Percentiles rank a stretch among this genome's conserved stretches.
Conservation (phyloP, 1,284 basidiomycete species). For the Wolfiporia cocos region DNA sequence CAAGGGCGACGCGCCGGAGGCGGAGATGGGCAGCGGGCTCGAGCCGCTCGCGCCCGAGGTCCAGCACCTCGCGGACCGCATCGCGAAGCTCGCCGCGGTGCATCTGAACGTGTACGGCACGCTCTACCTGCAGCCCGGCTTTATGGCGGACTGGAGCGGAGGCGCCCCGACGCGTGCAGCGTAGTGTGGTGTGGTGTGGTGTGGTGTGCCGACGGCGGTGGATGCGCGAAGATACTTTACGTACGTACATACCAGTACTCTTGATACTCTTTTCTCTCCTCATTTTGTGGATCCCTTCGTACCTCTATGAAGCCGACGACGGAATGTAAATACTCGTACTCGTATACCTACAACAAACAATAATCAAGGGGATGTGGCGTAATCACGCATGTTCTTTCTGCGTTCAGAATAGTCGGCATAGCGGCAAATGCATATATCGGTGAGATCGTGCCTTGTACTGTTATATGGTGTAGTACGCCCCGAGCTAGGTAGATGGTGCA, state of each 20-base stretch:
- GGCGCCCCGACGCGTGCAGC: too few species aligned
- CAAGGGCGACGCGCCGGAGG: constrained; percentile 8
- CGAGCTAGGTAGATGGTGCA: too few species aligned
- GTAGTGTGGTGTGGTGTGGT: too few species aligned
- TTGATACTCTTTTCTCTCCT: too few species aligned
- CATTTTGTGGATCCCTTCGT: neutral
- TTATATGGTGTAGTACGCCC: too few species aligned
- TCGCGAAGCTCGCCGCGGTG: constrained; percentile 62
- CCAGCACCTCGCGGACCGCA: constrained; percentile 55
- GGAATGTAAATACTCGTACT: constrained; percentile 11
- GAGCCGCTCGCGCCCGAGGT: constrained; percentile 68
- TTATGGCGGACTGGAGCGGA: constrained; percentile 26
- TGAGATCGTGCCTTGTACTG: too few species aligned
- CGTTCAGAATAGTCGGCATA: too few species aligned
- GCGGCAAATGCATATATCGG: too few species aligned
- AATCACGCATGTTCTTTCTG: too few species aligned
- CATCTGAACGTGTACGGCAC: constrained; percentile 71
- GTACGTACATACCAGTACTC: too few species aligned
- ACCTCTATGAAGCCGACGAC: constrained; percentile 6
- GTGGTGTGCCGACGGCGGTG: too few species aligned
- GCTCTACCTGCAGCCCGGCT: constrained; percentile 64
- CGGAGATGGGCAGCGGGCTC: constrained; percentile 46
- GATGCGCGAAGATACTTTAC: too few species aligned
- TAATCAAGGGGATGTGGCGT: constrained; percentile 1
- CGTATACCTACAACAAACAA: constrained; percentile 5